Base-by-base conservation (phyloP, 345 rosid genomes). In the Garcia nutans region DNA sequence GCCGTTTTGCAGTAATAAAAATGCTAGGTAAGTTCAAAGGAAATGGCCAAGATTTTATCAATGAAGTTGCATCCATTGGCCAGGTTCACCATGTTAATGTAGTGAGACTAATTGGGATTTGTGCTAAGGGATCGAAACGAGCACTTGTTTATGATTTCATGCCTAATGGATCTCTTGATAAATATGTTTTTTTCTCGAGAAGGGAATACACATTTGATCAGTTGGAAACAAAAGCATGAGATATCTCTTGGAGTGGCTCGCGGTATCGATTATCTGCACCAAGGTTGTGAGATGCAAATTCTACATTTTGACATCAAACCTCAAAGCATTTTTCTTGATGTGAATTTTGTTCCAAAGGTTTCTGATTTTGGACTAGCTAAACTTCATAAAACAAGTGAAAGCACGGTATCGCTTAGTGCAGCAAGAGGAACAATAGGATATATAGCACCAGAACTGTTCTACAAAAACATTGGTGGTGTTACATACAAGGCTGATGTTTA, bases 401-500 rank as follows among this genome's bases (percentile, higher is more conserved):
- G 22, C 31, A 33, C 31, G 0, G 44, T 76, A 16, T 44, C 68
- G 1, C 58, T 76, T 45, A 47, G 73, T 58, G 78, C 78, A 50
- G 73, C 70, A 20, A 68, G 78, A 60, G 78, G 78, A 76, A 76
- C 78, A 3, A 68, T 76, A 20, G 78, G 78, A 45, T 76, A 76
- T 16, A 76, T 76, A 58, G 78, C 78, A 68, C 78, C 68, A 8
- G 70, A 77, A 54, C 13, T 77, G 63, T 77, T 77, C 33, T 77
- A 70, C 60, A 77, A 31, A 56, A 77, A 77, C 71, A 61, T 77
- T 23, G 79, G 79, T 1, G 23, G 44, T 22, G 70, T 77, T 23
- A 70, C 79, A 37, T 70, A 77, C 47, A 77, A 77, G 31, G 74
- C 79, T 16, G 79, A 77, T 71, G 79, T 77, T 42, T 70, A 77